Evolutionary conservation across 1,284 basidiomycete genomes (phyloP), one percentile per base, ranked within the genome.

Genomic region (Leccinum variabile): DNA sequence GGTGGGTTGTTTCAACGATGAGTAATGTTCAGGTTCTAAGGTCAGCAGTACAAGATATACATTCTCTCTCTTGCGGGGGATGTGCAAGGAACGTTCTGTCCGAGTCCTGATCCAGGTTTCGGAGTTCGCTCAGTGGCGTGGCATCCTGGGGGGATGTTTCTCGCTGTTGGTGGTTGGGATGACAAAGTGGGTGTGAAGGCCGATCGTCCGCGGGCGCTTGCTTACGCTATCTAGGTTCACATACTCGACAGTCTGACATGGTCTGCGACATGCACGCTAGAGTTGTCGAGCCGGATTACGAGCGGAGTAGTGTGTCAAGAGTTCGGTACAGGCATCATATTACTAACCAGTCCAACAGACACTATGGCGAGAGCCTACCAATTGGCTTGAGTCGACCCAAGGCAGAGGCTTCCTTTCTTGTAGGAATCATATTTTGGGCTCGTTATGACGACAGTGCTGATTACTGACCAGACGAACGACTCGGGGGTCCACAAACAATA

Each of bases 341-440:
- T 62, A 39, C 37, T 39, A 28, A 69, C 57, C 6, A 8, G 52
- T 37, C 18, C 35, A 18, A 60, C 66, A 94, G 92, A 81, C 77
- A 14, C 79, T 92, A 9, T 95, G 92, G 93, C 82, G 87, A 60
- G 94, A 95, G 71, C 92, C 93, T 3, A 68, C 80, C 0, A 86
- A 86, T 64, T 95, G 94, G 94, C 76, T 92, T 37, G 88, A 89
- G 72, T 81, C 87, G 1, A 93, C 91, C 0, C 83, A 88, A 69
- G 90, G 89, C 14, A 84, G 88, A 62, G 91, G 91, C 5, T 94
- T 94, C 73, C 78, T 95, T 37, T 90, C 92, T 30, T 95, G 93
- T 92, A 70, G 71, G 22, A 53, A 30, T 18, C 37, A 39, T 59
- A 49, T n/a, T 59, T 16, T 2, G 2, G 18, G 37, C n/a, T 16